A percentile compares a stretch with the other conserved stretches of the same genome.
phyloP scores from a whole-genome alignment of 129 eudicot species.

The Helianthus tuberosus region DNA sequence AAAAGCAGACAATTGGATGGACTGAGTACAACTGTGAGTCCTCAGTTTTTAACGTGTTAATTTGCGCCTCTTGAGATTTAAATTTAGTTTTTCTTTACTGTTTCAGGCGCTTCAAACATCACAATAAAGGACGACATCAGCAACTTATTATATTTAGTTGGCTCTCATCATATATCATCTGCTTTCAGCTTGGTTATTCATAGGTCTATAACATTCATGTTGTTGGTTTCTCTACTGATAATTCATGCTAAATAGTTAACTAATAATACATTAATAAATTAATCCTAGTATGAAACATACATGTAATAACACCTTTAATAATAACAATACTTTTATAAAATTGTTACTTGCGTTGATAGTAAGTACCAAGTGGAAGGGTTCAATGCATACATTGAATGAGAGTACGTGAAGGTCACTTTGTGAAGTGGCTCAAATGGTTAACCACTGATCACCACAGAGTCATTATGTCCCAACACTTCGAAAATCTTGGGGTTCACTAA shows the following conservation, averaged over 20 bases:
- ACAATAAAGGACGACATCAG: conserved; percentile 55
- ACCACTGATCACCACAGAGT: conserved; percentile 27
- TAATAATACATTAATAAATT: conserved; percentile 11
- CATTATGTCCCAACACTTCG: conserved; percentile 27
- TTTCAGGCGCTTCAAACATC: conserved; percentile 68
- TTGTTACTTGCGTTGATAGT: conserved; percentile 27
- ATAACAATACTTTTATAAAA: background rate
- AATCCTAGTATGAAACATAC: background rate
- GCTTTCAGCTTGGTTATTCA: conserved; percentile 26
- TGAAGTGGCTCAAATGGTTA: conserved; percentile 28
- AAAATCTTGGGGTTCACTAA: conserved; percentile 28
- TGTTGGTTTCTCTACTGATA: conserved; percentile 1
- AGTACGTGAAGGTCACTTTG: conserved; percentile 15
- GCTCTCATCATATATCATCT: conserved; percentile 43
- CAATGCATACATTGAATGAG: conserved; percentile 33
- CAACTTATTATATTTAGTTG: conserved; percentile 63
- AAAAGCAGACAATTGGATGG: background rate
- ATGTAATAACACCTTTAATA: background rate
- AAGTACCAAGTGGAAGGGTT: conserved; percentile 35
- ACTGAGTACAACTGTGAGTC: background rate
- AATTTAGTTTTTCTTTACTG: background rate
- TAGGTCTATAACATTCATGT: conserved; percentile 32
- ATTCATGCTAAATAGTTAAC: conserved; percentile 14
- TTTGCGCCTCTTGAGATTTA: too few relatives aligned
- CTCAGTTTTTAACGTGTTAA: background rate